Conservation (phyloP, 352 stramenopile species). For the Phytophthora uliginosa region DNA sequence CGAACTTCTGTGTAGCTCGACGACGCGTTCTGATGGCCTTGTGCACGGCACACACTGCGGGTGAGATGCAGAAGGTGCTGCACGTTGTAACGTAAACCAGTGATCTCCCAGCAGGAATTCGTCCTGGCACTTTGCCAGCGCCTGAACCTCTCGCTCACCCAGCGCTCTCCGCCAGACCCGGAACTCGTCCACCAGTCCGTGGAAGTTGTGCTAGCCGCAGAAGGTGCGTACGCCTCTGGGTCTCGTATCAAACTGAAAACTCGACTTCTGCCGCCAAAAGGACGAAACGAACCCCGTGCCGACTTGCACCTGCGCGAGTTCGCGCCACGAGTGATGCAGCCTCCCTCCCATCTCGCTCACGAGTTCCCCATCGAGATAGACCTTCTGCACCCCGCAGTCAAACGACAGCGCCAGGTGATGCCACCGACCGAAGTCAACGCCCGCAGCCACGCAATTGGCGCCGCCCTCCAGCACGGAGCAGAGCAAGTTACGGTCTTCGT, state of each 20-base stretch:
- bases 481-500: slow-evolving; percentile 16
- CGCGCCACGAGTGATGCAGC: slow-evolving; percentile 11
- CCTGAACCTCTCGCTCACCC: slow-evolving; percentile 3
- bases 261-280: slow-evolving; percentile 21
- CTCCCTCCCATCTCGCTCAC: slow-evolving; percentile 3
- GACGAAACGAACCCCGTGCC: slow-evolving; percentile 26
- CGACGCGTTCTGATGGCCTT: neutral
- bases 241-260: slow-evolving; percentile 16
- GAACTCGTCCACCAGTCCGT: slow-evolving; percentile 17
- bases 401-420: slow-evolving; percentile 22
- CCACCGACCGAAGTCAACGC: slow-evolving; percentile 15
- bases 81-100: slow-evolving; percentile 15
- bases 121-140: neutral
- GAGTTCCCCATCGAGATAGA: slow-evolving; percentile 13
- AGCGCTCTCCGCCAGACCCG: slow-evolving; percentile 8
- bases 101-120: neutral
- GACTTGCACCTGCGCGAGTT: slow-evolving; percentile 17
- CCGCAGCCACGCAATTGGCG: slow-evolving; percentile 11
- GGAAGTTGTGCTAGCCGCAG: slow-evolving; percentile 26
- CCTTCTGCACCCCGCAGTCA: neutral
- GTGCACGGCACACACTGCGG: neutral
- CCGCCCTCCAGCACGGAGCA: slow-evolving; percentile 17
- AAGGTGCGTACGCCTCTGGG: slow-evolving; percentile 6
- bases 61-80: neutral
- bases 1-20: neutral